Conservation (phyloP, 2,329 filamentous ascomycete species). For the Diplocarpon rosae region DNA sequence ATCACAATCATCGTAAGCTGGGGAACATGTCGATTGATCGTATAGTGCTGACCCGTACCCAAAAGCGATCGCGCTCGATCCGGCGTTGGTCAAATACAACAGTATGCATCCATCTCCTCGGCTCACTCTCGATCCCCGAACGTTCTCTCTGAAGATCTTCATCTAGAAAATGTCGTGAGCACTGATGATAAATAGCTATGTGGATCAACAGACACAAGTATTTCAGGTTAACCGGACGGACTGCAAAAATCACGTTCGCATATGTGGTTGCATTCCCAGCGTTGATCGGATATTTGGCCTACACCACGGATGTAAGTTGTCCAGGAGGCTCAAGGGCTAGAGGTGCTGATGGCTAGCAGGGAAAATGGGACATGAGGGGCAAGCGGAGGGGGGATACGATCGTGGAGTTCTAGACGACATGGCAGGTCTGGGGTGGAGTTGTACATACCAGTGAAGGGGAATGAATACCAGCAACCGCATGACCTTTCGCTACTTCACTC, state of each 20-base stretch:
- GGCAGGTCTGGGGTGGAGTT: constrained; percentile 9
- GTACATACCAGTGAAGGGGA: constrained; percentile 15
- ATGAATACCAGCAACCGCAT: not conserved
- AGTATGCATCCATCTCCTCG: constrained; percentile 29
- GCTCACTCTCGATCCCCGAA: constrained; percentile 1
- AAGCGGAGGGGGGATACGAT: constrained; percentile 85
- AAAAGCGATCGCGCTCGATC: constrained; percentile 28
- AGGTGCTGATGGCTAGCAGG: constrained; percentile 41
- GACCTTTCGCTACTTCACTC: no score
- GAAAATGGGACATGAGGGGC: constrained; percentile 72
- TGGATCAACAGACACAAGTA: constrained; percentile 77
- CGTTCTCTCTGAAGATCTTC: not conserved
- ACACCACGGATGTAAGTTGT: constrained; percentile 71
- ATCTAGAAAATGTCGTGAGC: not conserved
- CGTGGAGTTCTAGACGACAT: constrained; percentile 53
- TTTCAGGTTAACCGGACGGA: constrained; percentile 87
- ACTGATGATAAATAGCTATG: constrained; percentile 50
- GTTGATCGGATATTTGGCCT: constrained; percentile 60
- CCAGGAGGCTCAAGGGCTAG: not conserved
- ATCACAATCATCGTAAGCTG: constrained; percentile 33
- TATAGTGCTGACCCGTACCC: constrained; percentile 8
- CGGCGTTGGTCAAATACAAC: constrained; percentile 45
- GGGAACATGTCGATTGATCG: not conserved
- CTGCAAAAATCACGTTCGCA: constrained; percentile 66
- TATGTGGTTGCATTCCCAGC: constrained; percentile 66